Base-by-base conservation (phyloP, 495 filamentous ascomycete genomes). In the Xeromyces bisporus region DNA sequence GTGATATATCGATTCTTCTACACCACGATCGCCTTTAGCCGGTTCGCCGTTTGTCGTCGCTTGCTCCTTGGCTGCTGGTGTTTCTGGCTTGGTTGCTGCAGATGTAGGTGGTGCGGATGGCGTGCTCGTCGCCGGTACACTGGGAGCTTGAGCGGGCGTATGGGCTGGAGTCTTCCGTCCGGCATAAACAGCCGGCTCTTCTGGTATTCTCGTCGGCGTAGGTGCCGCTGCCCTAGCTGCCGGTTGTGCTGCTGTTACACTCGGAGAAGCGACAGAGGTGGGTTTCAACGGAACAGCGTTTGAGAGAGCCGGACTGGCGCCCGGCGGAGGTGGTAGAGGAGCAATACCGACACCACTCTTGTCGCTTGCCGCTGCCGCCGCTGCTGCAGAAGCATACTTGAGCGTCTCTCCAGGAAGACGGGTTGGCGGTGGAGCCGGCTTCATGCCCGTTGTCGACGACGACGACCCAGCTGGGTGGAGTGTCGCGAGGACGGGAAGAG, bases 371-470 rank as follows among this genome's bases (percentile, higher is more conserved):
- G 91, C 91, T 1, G 89, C 89, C 0, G 89, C 91, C 0, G 89
- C 91, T 0, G 89, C 89, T 0, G 89, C 89, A 12, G 89, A 93
- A 18, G 91, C 89, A 50, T 96, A 96, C 54, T 94, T 94, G 41
- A 96, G 60, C 0, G 80, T 80, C 48, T 96, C 87, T 18, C 82
- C 85, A 15, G 85, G 76, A 2, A 80, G 68, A 43, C 84, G 73
- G 25, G 80, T 73, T 6, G 89, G 91, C 43, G 82, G 44, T 8
- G 87, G 78, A 9, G 91, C 89, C 11, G 89, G 86, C 54, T 96
- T 97, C 89, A 96, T 67, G 41, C 71, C 68, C 45, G 71, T 82
- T 32, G 65, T 66, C 31, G 74, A 62, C 41, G 53, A 75, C 1
- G 77, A 58, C 28, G 75, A 53, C 6, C 53, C 50, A 14, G 56